These are phyloP conservation scores for Umbelopsis sp. DNA, from an alignment of 192 early-diverging fungal genomes.

Conservation along the genomic window DNA sequence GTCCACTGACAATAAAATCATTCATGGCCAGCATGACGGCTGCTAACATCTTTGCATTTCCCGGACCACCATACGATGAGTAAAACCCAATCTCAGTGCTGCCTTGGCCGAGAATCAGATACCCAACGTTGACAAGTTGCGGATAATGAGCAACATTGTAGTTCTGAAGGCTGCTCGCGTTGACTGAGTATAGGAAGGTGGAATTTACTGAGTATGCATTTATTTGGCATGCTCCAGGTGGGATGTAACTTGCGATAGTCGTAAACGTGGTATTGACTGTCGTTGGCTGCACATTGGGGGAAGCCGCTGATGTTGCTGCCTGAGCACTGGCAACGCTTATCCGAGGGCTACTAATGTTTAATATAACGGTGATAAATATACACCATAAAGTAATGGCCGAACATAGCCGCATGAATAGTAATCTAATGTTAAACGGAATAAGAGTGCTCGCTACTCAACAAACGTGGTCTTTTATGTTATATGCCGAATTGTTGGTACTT, in stretches of 20 bases:
- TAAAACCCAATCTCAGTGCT: conserved; percentile 3
- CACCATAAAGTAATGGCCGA: not conserved
- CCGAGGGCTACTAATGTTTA: too few relatives aligned
- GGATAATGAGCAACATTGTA: conserved; percentile 5
- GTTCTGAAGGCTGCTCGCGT: not conserved
- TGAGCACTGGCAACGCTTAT: not conserved
- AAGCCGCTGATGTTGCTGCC: not conserved
- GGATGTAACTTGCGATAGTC: not conserved
- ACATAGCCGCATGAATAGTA: not conserved
- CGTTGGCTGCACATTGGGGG: not conserved
- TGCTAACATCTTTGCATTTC: not conserved
- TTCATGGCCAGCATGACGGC: conserved; percentile 11
- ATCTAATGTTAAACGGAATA: not conserved
- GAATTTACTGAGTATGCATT: not conserved
- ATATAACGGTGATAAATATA: not conserved
- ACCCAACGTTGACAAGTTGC: not conserved
- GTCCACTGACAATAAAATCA: not conserved
- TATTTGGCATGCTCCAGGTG: not conserved
- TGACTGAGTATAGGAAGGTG: conserved; percentile 5
- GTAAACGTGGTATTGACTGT: conserved; percentile 3
- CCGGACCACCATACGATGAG: conserved; percentile 10
- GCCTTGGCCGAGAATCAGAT: conserved; percentile 10
- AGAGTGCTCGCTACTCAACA: not conserved
- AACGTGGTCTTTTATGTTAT: not conserved
- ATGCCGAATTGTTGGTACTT: not conserved